phyloP scores from a whole-genome alignment of 345 rosid genomes.

The Salix koriyanagi region DNA sequence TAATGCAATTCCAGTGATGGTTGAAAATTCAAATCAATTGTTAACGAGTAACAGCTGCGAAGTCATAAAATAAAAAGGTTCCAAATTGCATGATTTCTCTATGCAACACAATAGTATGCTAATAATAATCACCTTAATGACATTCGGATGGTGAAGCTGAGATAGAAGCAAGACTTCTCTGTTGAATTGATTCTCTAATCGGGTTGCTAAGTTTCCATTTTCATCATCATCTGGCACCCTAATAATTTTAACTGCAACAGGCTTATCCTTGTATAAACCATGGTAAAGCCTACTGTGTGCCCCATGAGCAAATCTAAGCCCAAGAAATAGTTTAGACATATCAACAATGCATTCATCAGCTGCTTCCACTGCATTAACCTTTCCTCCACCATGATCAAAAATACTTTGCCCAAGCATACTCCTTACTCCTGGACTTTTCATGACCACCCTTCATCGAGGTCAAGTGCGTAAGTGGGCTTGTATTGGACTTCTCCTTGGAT shows the following conservation, averaged over 20 bases:
- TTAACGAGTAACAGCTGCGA: not conserved
- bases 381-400: slow-evolving; percentile 82
- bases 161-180: slow-evolving; percentile 84
- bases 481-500: slow-evolving; percentile 30
- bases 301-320: slow-evolving; percentile 92
- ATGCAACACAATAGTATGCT: not conserved
- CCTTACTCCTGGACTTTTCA: slow-evolving; percentile 55
- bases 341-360: slow-evolving; percentile 67
- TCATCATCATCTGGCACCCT: slow-evolving; percentile 87
- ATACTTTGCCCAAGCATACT: slow-evolving; percentile 75
- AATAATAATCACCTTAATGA: slow-evolving; percentile 62
- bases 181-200: slow-evolving; percentile 77
- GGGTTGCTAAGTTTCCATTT: slow-evolving; percentile 55
- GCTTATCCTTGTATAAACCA: slow-evolving; percentile 83
- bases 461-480: slow-evolving; percentile 57
- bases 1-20: not conserved
- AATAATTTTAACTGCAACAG: slow-evolving; percentile 94
- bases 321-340: slow-evolving; percentile 82
- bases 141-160: slow-evolving; percentile 63
- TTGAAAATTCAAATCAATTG: not conserved
- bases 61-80: not conserved
- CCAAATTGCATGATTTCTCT: not conserved
- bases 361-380: slow-evolving; percentile 67
- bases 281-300: slow-evolving; percentile 88
- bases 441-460: slow-evolving; percentile 49